A percentile compares a stretch with the other conserved stretches of the same genome.
These are phyloP conservation scores for Geotrichum cucujoidarum DNA, from an alignment of 1,139 yeast species.

Conservation along the genomic window DNA sequence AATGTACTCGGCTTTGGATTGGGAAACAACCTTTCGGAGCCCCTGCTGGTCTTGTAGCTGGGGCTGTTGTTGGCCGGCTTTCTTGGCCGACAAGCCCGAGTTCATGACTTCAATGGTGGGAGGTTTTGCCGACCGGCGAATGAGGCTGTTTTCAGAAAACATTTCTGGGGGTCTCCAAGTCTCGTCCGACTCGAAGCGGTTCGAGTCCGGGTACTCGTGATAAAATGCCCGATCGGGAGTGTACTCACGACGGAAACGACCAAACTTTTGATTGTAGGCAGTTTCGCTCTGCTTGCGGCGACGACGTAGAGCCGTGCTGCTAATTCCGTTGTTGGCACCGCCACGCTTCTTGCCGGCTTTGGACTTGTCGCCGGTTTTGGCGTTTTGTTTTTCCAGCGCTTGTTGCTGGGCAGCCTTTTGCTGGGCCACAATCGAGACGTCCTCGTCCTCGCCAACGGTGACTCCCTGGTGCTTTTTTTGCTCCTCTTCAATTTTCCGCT, in stretches of 20 bases:
- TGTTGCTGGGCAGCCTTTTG: neutral
- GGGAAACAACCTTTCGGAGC: constrained; percentile 1
- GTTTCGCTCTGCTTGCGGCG: constrained; percentile 6
- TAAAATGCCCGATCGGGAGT: constrained; percentile 27
- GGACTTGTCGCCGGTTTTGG: neutral
- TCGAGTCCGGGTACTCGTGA: constrained; percentile 31
- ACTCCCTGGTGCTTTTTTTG: constrained; percentile 4
- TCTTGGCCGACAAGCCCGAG: neutral
- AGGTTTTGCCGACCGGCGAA: constrained; percentile 1
- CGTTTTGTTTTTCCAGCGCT: neutral
- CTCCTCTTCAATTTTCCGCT: constrained; percentile 16
- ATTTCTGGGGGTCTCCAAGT: constrained; percentile 33
- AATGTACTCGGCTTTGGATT: constrained; percentile 17
- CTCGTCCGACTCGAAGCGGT: constrained; percentile 31
- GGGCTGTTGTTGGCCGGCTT: constrained; percentile 1
- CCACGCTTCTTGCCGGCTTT: no score
- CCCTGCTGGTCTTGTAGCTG: constrained; percentile 4
- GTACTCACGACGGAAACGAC: constrained; percentile 8
- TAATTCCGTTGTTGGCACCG: neutral
- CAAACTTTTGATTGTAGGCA: constrained; percentile 10
- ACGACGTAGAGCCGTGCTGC: neutral
- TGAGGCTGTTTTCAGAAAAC: constrained; percentile 16
- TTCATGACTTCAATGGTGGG: neutral
- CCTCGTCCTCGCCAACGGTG: neutral
- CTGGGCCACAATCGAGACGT: neutral